phyloP scores from a whole-genome alignment of 768 basidiomycete genomes.

The Pleurotus cornucopiae region DNA sequence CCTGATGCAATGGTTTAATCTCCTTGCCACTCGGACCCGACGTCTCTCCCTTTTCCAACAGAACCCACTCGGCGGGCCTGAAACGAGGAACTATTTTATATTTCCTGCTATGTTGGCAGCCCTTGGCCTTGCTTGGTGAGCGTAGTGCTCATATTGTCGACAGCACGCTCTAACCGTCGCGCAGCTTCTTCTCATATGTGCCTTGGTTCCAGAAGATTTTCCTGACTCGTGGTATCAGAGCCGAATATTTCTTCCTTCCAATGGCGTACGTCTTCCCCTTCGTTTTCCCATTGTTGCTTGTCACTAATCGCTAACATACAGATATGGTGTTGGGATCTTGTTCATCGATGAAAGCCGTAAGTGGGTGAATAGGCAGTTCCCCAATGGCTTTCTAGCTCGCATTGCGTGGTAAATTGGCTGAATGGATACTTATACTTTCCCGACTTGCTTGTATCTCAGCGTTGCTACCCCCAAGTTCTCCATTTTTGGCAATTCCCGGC shows the following conservation, averaged over 20 bases:
- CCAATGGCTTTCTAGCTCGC: neutral
- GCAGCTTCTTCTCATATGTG: slow-evolving; percentile 35
- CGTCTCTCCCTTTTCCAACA: slow-evolving; percentile 52
- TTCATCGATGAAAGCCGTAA: neutral
- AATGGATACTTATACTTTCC: no score
- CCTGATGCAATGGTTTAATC: slow-evolving; percentile 60
- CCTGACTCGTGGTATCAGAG: slow-evolving; percentile 40
- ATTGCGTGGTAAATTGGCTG: neutral
- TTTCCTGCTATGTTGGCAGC: slow-evolving; percentile 42
- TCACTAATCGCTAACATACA: neutral
- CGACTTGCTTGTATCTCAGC: no score
- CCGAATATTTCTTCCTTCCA: slow-evolving; percentile 48
- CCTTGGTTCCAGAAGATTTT: slow-evolving; percentile 48
- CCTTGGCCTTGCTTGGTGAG: slow-evolving; percentile 39
- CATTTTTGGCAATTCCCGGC: no score
- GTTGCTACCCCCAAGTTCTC: no score
- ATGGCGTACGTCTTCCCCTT: slow-evolving; percentile 34
- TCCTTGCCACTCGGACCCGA: slow-evolving; percentile 53
- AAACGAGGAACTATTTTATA: slow-evolving; percentile 35
- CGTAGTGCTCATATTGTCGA: slow-evolving; percentile 18
- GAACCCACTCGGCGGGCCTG: slow-evolving; percentile 29
- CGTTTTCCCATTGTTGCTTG: slow-evolving; percentile 15
- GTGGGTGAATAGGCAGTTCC: neutral
- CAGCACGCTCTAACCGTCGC: neutral
- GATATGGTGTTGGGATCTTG: neutral